phyloP scores from a whole-genome alignment of 192 early-diverging fungal species.

The Rhizophagus prolifer region DNA sequence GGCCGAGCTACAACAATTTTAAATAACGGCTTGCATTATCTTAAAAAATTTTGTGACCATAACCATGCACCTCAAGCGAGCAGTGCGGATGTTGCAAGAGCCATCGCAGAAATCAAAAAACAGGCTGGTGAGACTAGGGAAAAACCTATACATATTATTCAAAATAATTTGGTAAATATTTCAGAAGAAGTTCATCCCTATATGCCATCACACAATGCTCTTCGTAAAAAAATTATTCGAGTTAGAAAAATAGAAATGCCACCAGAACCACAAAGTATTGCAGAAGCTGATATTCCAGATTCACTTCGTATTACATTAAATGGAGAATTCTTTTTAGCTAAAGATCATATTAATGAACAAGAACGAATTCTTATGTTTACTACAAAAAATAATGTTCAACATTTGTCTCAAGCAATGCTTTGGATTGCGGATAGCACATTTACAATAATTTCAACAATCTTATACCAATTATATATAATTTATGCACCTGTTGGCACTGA shows the following conservation, averaged over 20 bases:
- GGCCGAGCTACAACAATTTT: neutral
- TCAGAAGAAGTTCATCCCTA: neutral
- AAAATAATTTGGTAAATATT: neutral
- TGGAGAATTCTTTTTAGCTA: neutral
- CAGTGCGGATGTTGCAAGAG: neutral
- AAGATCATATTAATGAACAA: neutral
- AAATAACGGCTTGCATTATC: neutral
- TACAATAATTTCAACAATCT: neutral
- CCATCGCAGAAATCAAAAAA: neutral
- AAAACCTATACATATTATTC: neutral
- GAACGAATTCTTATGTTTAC: constrained; percentile 9
- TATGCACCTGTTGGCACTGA: neutral
- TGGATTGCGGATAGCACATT: constrained; percentile 6
- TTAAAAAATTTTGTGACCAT: neutral
- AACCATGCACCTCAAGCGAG: constrained; percentile 7
- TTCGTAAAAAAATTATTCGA: neutral
- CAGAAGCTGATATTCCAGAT: neutral
- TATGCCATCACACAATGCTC: neutral
- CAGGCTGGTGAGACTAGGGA: neutral
- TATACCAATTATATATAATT: neutral
- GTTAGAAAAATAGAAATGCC: no score
- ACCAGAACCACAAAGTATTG: neutral
- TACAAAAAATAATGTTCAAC: neutral
- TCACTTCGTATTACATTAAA: neutral
- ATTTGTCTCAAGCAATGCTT: neutral